Evolutionary conservation across 305 asterid species (phyloP), one percentile per base, ranked within the genome.

Genomic region (Andrographis paniculata): DNA sequence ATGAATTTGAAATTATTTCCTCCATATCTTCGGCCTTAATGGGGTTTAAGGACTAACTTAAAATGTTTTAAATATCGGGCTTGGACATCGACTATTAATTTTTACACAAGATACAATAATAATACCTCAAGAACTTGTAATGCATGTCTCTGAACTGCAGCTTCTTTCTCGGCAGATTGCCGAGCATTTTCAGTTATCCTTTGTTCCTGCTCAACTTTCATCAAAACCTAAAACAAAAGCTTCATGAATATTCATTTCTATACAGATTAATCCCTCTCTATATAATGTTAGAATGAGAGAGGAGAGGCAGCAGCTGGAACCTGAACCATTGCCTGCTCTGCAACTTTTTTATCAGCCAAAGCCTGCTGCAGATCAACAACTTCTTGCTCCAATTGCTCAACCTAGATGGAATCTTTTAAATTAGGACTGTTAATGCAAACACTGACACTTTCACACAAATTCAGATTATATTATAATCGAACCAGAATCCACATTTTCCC

Each of bases 131-230:
- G 78, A 52, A 53, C 60, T 54, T 64, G 72, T 44, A 64, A 66
- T 13, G 79, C 79, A 14, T 59, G 53, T 68, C 59, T 80, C 75
- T 87, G 93, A 46, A 80, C 73, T 52, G 82, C 79, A 44, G 87
- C 75, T 53, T 84, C 87, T 68, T 82, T 78, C 71, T 84, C 94
- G 27, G 95, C 97, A 63, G 47, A 43, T 38, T 50, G 74, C 57
- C 95, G 80, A 61, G 83, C 94, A 42, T 85, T 93, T 72, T 88
- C 97, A 9, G 87, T 63, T 55, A 75, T 57, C 72, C 76, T 82
- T 62, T 88, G 97, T 52, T 84, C 97, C 59, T 88, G 93, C 68
- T 88, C 95, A 60, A 88, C 87, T 69, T 83, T 77, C 82, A 88
- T 44, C 62, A 88, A 68, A 52, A 88, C 93, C 97, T 88, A 66